These are phyloP conservation scores for Malbranchea zuffiana DNA, from an alignment of 2,329 filamentous ascomycete species.

Conservation along the genomic window DNA sequence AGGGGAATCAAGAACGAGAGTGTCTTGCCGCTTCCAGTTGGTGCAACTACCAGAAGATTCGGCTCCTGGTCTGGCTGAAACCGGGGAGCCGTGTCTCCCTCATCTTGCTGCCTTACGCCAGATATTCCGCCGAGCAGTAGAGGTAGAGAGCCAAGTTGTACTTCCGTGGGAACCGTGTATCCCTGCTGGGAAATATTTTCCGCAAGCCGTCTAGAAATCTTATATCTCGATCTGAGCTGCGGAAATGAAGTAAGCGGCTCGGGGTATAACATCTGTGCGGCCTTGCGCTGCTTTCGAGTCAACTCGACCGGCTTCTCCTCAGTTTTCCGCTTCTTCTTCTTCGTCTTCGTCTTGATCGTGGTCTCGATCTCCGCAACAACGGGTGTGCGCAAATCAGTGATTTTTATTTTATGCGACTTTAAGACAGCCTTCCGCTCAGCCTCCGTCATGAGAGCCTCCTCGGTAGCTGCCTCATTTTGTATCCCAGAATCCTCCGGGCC, in stretches of 20 bases:
- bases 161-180: constrained; percentile 81
- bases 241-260: constrained; percentile 68
- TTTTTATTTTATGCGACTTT: constrained; percentile 71
- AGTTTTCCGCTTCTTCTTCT: constrained; percentile 49
- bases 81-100: constrained; percentile 12
- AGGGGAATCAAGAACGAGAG: constrained; percentile 83
- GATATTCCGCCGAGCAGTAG: constrained; percentile 50
- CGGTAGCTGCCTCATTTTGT: constrained; percentile 18
- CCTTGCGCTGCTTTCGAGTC: constrained; percentile 41
- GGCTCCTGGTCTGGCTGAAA: constrained; percentile 35
- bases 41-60: constrained; percentile 79
- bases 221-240: constrained; percentile 59
- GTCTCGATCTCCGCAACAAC: constrained; percentile 15
- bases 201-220: constrained; percentile 60
- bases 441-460: constrained; percentile 41
- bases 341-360: constrained; percentile 36
- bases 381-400: constrained; percentile 54
- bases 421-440: constrained; percentile 64
- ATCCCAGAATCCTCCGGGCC: constrained; percentile 14
- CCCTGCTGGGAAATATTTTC: constrained; percentile 76
- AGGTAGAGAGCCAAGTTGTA: constrained; percentile 78
- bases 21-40: constrained; percentile 94
- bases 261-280: constrained; percentile 54
- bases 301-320: constrained; percentile 27
- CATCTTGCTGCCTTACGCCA: constrained; percentile 17